These are phyloP conservation scores for Chlorella ohadii DNA, from an alignment of 139 green algal species.

Conservation along the genomic window DNA sequence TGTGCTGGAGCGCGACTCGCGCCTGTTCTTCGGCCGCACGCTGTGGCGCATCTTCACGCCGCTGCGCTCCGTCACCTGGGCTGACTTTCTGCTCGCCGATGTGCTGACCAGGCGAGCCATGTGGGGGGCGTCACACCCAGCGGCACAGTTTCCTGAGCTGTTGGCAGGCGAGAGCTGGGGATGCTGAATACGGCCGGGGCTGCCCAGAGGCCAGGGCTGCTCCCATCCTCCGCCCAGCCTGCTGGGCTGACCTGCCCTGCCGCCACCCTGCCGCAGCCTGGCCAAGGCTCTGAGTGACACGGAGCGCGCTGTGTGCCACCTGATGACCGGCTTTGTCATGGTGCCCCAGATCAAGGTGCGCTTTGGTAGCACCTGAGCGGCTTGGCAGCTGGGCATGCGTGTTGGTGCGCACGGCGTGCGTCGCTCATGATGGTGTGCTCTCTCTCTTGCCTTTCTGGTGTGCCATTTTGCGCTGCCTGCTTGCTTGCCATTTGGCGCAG, in stretches of 20 bases:
- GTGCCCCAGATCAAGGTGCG: constrained; percentile 38
- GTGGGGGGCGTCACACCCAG: no score
- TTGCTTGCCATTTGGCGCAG: no score
- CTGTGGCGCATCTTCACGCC: constrained; percentile 71
- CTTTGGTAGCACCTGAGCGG: neutral
- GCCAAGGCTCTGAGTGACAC: constrained; percentile 85
- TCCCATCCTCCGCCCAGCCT: no score
- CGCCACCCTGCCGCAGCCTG: constrained; percentile 50
- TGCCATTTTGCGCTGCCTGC: no score
- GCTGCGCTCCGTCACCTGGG: constrained; percentile 80
- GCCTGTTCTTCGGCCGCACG: constrained; percentile 72
- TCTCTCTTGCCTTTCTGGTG: no score
- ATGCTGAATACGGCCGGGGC: no score
- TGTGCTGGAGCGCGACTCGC: constrained; percentile 43
- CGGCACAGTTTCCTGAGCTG: no score
- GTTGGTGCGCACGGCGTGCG: neutral
- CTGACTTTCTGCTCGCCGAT: constrained; percentile 97
- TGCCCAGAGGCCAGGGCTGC: no score
- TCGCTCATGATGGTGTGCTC: no score
- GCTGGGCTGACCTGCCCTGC: no score
- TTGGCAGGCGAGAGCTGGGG: no score
- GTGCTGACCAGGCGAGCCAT: constrained; percentile 75
- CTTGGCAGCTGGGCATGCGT: neutral
- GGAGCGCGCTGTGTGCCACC: constrained; percentile 70
- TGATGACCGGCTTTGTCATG: constrained; percentile 61